Conservation (phyloP, 306 rosid genomes). For the Rubus parviflorus region DNA sequence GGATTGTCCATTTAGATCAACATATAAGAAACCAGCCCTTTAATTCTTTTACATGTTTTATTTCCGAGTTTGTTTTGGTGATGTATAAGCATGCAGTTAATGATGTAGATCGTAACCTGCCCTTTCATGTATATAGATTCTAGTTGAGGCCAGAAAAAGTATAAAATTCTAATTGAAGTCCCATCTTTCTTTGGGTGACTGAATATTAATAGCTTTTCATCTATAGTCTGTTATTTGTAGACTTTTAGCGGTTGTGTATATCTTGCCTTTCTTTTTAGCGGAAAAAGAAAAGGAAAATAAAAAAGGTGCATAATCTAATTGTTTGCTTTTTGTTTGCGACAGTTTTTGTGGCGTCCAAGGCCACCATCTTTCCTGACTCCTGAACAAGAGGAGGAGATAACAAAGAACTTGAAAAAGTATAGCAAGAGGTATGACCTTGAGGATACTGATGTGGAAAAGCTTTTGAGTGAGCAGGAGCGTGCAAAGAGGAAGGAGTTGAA, state of each 20-base stretch:
- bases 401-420: constrained; percentile 83
- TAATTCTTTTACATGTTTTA: too few species aligned
- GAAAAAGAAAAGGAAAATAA: neutral
- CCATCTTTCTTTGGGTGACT: neutral
- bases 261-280: too few species aligned
- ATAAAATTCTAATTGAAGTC: neutral
- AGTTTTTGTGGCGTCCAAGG: constrained; percentile 94
- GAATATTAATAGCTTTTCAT: neutral
- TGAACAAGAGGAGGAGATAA: constrained; percentile 91
- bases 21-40: constrained; percentile 7
- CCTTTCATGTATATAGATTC: neutral
- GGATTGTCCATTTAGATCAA: neutral
- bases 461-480: constrained; percentile 82
- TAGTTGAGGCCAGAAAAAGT: too few species aligned
- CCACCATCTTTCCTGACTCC: constrained; percentile 68
- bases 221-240: too few species aligned
- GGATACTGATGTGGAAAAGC: constrained; percentile 79
- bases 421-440: constrained; percentile 91
- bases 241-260: too few species aligned
- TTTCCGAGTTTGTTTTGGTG: too few species aligned
- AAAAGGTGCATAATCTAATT: neutral
- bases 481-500: constrained; percentile 70
- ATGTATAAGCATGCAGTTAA: too few species aligned
- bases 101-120: neutral
- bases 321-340: neutral